Evolutionary conservation across 257 asterid genomes (phyloP), one percentile per base, ranked within the genome.

Genomic region (Nicotiana sylvestris): DNA sequence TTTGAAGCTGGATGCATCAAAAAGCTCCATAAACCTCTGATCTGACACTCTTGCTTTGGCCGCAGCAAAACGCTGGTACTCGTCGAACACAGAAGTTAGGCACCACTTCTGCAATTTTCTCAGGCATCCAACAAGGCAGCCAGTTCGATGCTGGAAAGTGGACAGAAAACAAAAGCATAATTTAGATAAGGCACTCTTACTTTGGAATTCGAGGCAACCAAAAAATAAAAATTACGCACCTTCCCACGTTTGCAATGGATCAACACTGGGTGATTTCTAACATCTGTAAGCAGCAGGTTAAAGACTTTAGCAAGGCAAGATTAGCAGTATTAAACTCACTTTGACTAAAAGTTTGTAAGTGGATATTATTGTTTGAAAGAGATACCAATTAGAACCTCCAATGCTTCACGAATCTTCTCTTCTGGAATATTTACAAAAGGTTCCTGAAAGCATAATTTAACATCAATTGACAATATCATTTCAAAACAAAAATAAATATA

Each of bases 231-330:
- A 9, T 3, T 39, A 77, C n/a, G 11, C 83, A 90, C 97, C 95
- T 94, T 94, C 85, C 98, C 98, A 79, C 97, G 88, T 87, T 93
- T 94, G 87, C 98, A 94, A 65, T 94, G 98, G 77, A 94, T 92
- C 83, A 94, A 86, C 55, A 94, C 66, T 11, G 98, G 98, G 70
- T 90, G 97, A 81, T 94, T 91, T 88, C 88, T 91, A 37, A 76
- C 92, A 90, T 94, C 98, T 93, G 86, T 66, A 81, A 79, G 25
- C 5, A 32, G 81, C 58, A 81, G 51, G 66, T 51, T 7, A 39
- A 83, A 15, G 55, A n/a, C 12, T 33, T 81, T 53, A 84, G 11
- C 65, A 86, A 39, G 43, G 27, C 6, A 51, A 43, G 37, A 72
- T 9, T 21, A 15, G 39, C 27, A 74, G 62, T 74, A 49, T 3